Percentiles rank a stretch among this genome's conserved stretches.
Evolutionary conservation across 1,139 yeast species (phyloP).

Genomic region (Pneumocystis carinii): DNA sequence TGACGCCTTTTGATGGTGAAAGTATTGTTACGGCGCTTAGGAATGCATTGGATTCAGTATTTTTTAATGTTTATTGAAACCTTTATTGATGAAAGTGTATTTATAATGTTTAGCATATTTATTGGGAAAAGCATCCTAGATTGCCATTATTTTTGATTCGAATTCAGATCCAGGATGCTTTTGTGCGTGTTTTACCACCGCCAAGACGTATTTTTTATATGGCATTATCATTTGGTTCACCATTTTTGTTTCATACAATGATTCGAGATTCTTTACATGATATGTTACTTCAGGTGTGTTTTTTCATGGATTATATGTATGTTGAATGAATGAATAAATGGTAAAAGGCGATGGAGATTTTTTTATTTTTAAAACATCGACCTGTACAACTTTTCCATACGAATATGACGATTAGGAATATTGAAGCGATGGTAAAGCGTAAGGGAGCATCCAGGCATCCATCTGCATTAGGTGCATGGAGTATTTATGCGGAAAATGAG

Average conservation of each 20-base stretch:
- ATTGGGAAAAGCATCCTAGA: neutral
- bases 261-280: neutral
- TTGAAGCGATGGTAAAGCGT: neutral
- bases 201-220: neutral
- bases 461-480: conserved; percentile 30
- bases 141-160: neutral
- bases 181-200: neutral
- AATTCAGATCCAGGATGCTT: neutral
- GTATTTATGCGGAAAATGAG: conserved; percentile 49
- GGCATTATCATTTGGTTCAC: neutral
- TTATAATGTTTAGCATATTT: neutral
- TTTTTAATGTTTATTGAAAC: neutral
- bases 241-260: neutral
- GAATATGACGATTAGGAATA: neutral
- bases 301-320: too few relatives aligned
- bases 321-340: neutral
- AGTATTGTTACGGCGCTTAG: neutral
- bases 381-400: neutral
- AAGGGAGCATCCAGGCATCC: neutral
- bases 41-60: neutral
- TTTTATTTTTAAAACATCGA: neutral
- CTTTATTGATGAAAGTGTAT: neutral
- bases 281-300: neutral
- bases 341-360: neutral
- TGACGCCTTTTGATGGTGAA: neutral